A percentile compares a stretch with the other conserved stretches of the same genome.
Evolutionary conservation across 2,329 filamentous ascomycete genomes (phyloP).

Genomic region (Epichloe scottii): DNA sequence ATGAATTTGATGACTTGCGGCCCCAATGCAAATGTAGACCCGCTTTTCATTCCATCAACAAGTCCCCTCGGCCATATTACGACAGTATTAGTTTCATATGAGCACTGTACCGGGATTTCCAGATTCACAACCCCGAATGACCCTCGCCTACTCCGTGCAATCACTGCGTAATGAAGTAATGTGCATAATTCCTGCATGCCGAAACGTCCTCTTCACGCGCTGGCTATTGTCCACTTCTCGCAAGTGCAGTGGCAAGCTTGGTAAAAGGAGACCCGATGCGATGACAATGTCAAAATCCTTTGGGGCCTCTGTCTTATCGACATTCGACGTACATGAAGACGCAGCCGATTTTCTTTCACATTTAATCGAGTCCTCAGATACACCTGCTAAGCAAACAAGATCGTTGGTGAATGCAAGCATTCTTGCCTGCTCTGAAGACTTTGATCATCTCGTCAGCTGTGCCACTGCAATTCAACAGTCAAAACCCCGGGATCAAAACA

Average conservation of each 20-base stretch:
- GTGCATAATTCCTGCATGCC: too few relatives aligned
- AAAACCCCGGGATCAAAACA: conserved; percentile 6
- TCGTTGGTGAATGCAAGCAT: conserved; percentile 19
- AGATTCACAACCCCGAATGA: too few relatives aligned
- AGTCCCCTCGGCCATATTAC: too few relatives aligned
- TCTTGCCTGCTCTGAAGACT: conserved; percentile 21
- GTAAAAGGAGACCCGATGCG: background rate
- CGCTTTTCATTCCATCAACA: too few relatives aligned
- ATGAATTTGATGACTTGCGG: too few relatives aligned
- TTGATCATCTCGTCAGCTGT: conserved; percentile 21
- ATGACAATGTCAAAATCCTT: background rate
- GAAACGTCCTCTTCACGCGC: too few relatives aligned
- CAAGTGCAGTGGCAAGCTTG: background rate
- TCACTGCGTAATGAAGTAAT: too few relatives aligned
- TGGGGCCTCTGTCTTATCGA: conserved; percentile 5
- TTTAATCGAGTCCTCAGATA: conserved; percentile 15
- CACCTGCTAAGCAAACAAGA: conserved; percentile 16
- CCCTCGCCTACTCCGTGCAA: too few relatives aligned
- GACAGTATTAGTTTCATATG: too few relatives aligned
- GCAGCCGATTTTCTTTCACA: conserved; percentile 19
- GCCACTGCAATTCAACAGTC: conserved; percentile 17
- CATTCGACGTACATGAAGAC: conserved; percentile 22
- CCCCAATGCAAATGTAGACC: too few relatives aligned
- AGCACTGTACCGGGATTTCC: too few relatives aligned
- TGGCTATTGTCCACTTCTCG: too few relatives aligned